Base-by-base conservation (phyloP, 805 yeast species). In the Wickerhamiella sergipiensis region DNA sequence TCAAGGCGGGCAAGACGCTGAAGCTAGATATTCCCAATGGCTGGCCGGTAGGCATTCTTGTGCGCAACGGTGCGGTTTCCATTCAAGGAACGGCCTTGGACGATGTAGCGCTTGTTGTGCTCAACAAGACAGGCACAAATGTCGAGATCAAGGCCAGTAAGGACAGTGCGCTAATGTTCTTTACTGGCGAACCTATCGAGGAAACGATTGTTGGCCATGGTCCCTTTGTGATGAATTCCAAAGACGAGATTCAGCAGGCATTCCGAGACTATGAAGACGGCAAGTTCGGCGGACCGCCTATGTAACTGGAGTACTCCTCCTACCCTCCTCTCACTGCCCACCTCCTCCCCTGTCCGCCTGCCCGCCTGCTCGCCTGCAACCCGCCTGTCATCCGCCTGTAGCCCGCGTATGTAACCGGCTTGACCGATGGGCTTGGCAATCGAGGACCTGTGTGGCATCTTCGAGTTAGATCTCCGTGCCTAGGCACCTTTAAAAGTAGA, bases 11-110 rank as follows among this genome's bases (percentile, higher is more conserved):
- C 52, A 85, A 84, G 46, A 59, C 61, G 18, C 80, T 83, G 59
- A 63, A 64, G 18, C 95, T 86, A 65, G 68, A 67, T 48, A 67
- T 85, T 48, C 79, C 85, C 3, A 55, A 60, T 1, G 76, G 74
- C 54, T 84, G 74, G 72, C 85, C 84, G 63, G 77, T 77, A 17
- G 85, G 86, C 67, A 59, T 84, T 47, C 85, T 86, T 62, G 68
- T 83, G 9, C 61, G 83, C 61, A 69, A 76, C 44, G 95, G 95
- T 45, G 64, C 73, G 2, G 66, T 83, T 49, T 63, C 64, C 4
- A 65, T 85, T 26, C 67, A 70, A 51, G 76, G 70, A 31, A 67
- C 72, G 39, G 56, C 54, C 2, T 59, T 22, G 4, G 26, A 47
- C 23, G 23, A 8, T 15, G 46, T 36, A 38, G n/a, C 44, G 43